Evolutionary conservation across 768 basidiomycete species (phyloP), one percentile per base, ranked within the genome.

Genomic region (Psilocybe azurescens): DNA sequence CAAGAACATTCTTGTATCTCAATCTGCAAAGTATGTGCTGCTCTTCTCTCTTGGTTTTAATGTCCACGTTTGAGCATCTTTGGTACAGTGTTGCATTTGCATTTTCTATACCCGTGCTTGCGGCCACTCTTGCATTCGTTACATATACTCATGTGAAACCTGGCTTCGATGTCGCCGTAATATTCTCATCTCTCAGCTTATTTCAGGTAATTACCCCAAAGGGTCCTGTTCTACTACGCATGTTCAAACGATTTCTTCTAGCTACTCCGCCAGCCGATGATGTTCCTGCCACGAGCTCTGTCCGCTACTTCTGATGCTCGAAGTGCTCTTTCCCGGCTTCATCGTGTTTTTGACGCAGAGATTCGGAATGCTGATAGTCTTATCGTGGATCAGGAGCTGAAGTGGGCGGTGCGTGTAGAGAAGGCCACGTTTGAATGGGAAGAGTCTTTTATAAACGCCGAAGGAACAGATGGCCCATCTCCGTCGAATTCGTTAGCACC

Each of bases 341-440:
- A 73, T 5, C 69, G 69, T 16, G 75, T 89, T 1, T 89, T 88
- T 68, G 72, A 81, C 38, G 88, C 90, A 0, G 85, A 89, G 67
- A 71, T 80, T 11, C 78, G 82, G 60, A 74, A 73, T 3, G 77
- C 75, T 18, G 75, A 77, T 1, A 69, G 79, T 18, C 72, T 86
- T 51, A 56, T 64, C 10, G 76, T 89, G 46, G 79, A 89, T 64
- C 73, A 73, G 11, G 58, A 72, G 11, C 79, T 85, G 58, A 73
- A 80, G 53, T 70, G 73, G 44, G 89, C 87, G 3, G 67, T 92
- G 10, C 67, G 77, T 0, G 82, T 85, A 3, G 68, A 76, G n/a
- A 74, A 84, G 56, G 88, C 83, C 14, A 81, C 83, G 1, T 91
- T 91, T 67, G 79, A 84, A 69, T 91, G 90, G 90, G 88, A 88